A percentile compares a stretch with the other conserved stretches of the same genome.
These are phyloP conservation scores for Neoascochyta sp. DNA, from an alignment of 2,329 filamentous ascomycete genomes.

Conservation along the genomic window DNA sequence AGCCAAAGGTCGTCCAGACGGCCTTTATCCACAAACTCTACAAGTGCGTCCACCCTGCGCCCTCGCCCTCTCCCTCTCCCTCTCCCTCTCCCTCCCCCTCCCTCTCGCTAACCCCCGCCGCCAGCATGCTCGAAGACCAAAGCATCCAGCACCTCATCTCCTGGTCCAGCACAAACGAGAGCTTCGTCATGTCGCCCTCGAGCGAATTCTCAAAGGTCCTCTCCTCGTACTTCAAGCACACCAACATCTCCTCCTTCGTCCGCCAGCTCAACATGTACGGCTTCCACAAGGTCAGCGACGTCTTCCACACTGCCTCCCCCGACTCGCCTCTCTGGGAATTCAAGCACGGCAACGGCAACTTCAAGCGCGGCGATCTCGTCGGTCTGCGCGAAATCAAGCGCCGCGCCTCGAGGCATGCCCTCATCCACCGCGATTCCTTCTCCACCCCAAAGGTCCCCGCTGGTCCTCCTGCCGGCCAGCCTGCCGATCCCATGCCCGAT, in stretches of 20 bases:
- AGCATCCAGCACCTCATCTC: slow-evolving; percentile 93
- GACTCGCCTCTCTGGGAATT: slow-evolving; percentile 98
- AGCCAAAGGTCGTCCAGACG: slow-evolving; percentile 96
- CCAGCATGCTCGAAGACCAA: slow-evolving; percentile 92
- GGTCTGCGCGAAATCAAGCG: slow-evolving; percentile 94
- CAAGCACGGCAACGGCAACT: slow-evolving; percentile 95
- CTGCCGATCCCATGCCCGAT: slow-evolving; percentile 77
- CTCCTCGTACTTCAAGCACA: slow-evolving; percentile 99
- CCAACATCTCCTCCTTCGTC: slow-evolving; percentile 97
- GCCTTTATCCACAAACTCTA: slow-evolving; percentile 99
- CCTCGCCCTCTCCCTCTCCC: too few species aligned
- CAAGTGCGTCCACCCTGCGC: slow-evolving; percentile 66
- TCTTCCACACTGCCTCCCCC: slow-evolving; percentile 91
- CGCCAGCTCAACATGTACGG: slow-evolving; percentile 99
- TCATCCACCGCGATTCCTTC: slow-evolving; percentile 90
- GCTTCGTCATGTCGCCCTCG: slow-evolving; percentile 97
- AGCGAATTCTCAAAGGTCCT: slow-evolving; percentile 97
- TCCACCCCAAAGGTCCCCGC: slow-evolving; percentile 65
- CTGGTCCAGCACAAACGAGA: slow-evolving; percentile 90
- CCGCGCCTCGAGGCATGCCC: slow-evolving; percentile 83
- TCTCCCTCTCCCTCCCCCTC: too few species aligned
- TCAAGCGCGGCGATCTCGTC: slow-evolving; percentile 89
- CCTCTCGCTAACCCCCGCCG: slow-evolving; percentile 35
- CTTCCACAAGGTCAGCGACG: slow-evolving; percentile 99
- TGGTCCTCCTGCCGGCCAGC: slow-evolving; percentile 76